A percentile compares a stretch with the other conserved stretches of the same genome.
Conservation (phyloP, 306 rosid species). For the Quercus glauca region DNA sequence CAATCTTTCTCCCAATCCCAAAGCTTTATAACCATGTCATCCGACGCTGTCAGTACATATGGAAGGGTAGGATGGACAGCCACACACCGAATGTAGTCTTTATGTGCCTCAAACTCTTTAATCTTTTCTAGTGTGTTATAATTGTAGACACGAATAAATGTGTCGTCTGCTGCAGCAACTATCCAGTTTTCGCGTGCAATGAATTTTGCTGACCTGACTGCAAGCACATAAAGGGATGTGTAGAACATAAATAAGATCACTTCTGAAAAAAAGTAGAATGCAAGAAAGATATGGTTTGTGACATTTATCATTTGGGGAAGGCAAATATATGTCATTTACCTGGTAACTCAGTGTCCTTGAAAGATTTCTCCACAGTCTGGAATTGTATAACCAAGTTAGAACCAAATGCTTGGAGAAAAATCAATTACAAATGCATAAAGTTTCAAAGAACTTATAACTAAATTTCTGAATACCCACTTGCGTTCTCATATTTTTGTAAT, state of each 20-base stretch:
- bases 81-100: conserved; percentile 96
- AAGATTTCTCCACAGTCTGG: conserved; percentile 53
- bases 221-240: conserved; percentile 7
- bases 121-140: conserved; percentile 37
- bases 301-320: neutral
- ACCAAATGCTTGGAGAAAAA: neutral
- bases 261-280: neutral
- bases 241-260: neutral
- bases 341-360: conserved; percentile 50
- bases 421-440: neutral
- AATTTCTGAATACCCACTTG: too few relatives aligned
- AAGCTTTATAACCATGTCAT: conserved; percentile 98
- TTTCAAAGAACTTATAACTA: neutral
- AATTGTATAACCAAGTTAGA: conserved; percentile 13
- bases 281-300: neutral
- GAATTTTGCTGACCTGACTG: conserved; percentile 73
- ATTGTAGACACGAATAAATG: conserved; percentile 43
- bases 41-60: conserved; percentile 92
- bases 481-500: too few relatives aligned
- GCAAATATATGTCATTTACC: conserved; percentile 36
- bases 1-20: conserved; percentile 99
- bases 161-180: conserved; percentile 50
- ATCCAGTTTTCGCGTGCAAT: conserved; percentile 51
- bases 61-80: conserved; percentile 99
- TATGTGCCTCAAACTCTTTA: conserved; percentile 72